Percentiles rank a stretch among this genome's conserved stretches.
Conservation (phyloP, 345 rosid genomes). For the Gossypium rotundifolium region DNA sequence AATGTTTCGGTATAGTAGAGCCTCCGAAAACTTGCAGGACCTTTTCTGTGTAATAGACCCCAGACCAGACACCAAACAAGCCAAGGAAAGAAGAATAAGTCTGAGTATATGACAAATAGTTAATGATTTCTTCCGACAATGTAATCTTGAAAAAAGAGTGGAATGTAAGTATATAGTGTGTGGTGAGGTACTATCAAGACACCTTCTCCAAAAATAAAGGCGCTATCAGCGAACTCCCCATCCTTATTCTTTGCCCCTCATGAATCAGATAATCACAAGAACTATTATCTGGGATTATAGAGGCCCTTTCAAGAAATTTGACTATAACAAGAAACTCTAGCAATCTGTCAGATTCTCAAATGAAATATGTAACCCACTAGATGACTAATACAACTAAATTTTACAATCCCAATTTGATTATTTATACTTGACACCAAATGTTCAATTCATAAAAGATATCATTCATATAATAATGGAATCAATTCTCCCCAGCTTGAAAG, state of each 20-base stretch:
- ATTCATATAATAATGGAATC: not conserved
- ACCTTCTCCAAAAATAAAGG: slow-evolving; percentile 12
- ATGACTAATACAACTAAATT: not conserved
- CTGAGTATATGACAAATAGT: not conserved
- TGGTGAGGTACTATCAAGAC: slow-evolving; percentile 22
- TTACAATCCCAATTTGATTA: not conserved
- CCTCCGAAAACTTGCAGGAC: not conserved
- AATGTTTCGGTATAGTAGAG: not conserved
- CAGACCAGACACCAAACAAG: not conserved
- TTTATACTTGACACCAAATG: not conserved
- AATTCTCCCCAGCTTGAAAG: not conserved
- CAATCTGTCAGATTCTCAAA: not conserved
- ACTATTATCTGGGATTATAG: slow-evolving; percentile 27
- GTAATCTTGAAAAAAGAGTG: not conserved
- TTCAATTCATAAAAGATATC: not conserved
- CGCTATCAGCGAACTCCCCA: slow-evolving; percentile 24
- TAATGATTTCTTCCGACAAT: not conserved
- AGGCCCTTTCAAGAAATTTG: not conserved
- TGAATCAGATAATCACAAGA: slow-evolving; percentile 31
- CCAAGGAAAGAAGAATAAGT: not conserved
- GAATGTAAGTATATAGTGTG: not conserved
- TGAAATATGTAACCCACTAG: not conserved
- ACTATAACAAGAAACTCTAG: not conserved
- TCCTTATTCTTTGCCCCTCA: slow-evolving; percentile 23
- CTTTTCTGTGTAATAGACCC: not conserved